Conservation (phyloP, 495 filamentous ascomycete genomes). For the Annulohypoxylon bovei region DNA sequence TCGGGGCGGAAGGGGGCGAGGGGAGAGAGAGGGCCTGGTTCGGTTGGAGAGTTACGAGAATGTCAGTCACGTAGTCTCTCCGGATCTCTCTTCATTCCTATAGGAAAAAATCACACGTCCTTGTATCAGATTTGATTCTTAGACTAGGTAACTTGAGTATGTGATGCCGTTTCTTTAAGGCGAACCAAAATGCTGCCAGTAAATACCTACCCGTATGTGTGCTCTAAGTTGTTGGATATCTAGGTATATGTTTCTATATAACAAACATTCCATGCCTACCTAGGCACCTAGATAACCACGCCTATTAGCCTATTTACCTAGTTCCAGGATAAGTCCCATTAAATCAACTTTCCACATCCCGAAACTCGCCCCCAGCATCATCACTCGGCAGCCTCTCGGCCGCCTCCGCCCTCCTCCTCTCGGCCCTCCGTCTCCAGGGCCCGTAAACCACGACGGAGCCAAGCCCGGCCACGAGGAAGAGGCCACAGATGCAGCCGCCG, state of each 20-base stretch:
- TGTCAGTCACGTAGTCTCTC: constrained; percentile 19
- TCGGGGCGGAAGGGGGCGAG: neutral
- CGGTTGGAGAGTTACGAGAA: constrained; percentile 17
- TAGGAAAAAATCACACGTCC: neutral
- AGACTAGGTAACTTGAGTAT: neutral
- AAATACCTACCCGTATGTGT: neutral
- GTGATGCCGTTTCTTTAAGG: neutral
- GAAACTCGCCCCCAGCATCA: constrained; percentile 24
- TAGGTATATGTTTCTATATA: neutral
- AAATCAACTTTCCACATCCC: constrained; percentile 21
- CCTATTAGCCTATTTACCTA: neutral
- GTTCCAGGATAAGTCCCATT: neutral
- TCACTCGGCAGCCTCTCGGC: constrained; percentile 25
- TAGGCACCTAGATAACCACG: neutral
- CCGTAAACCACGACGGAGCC: constrained; percentile 76
- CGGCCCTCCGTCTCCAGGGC: constrained; percentile 72
- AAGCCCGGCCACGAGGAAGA: constrained; percentile 80
- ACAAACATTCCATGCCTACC: neutral
- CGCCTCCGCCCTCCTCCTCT: constrained; percentile 27
- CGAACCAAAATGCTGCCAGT: neutral
- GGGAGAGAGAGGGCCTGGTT: constrained; percentile 5
- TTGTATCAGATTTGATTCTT: neutral
- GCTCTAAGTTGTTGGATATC: neutral
- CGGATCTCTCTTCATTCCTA: neutral
- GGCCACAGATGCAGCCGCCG: constrained; percentile 82